A percentile compares a stretch with the other conserved stretches of the same genome.
Conservation (phyloP, 2,329 filamentous ascomycete species). For the Penicillium sp. region DNA sequence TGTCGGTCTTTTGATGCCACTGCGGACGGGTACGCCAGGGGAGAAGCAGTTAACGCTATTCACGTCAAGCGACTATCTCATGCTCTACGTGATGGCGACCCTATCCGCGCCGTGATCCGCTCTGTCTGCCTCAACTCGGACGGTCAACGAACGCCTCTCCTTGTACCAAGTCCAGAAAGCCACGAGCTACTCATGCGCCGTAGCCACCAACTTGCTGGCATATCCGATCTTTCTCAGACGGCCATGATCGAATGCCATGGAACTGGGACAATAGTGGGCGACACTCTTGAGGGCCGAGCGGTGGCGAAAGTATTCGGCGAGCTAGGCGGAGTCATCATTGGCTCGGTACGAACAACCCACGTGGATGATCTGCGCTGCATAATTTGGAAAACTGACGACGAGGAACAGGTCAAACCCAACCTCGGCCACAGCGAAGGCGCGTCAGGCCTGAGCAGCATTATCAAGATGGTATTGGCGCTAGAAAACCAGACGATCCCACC, state of each 20-base stretch:
- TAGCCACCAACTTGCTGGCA: constrained; percentile 6
- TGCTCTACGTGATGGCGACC: constrained; percentile 35
- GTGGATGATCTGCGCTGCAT: not conserved
- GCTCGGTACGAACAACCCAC: constrained; percentile 14
- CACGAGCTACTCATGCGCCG: constrained; percentile 18
- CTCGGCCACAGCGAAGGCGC: constrained; percentile 29
- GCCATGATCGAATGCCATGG: constrained; percentile 24
- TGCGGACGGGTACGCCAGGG: constrained; percentile 40
- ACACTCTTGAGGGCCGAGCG: not conserved
- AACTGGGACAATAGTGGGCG: constrained; percentile 14
- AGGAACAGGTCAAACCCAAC: constrained; percentile 26
- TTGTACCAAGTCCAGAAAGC: constrained; percentile 15
- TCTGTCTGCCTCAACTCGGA: constrained; percentile 30
- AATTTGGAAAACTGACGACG: not conserved
- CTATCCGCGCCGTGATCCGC: constrained; percentile 38
- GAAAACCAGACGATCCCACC: constrained; percentile 28
- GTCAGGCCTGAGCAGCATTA: constrained; percentile 26
- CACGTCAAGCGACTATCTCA: constrained; percentile 31
- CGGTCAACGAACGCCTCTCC: constrained; percentile 25
- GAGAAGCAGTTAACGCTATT: constrained; percentile 38
- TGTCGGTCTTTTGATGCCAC: constrained; percentile 35
- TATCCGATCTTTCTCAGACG: constrained; percentile 15
- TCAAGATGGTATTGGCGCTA: constrained; percentile 27
- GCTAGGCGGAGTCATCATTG: constrained; percentile 19
- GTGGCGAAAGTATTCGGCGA: constrained; percentile 18